These are phyloP conservation scores for Marasmius fiardii DNA, from an alignment of 1,284 basidiomycete genomes.

Conservation along the genomic window DNA sequence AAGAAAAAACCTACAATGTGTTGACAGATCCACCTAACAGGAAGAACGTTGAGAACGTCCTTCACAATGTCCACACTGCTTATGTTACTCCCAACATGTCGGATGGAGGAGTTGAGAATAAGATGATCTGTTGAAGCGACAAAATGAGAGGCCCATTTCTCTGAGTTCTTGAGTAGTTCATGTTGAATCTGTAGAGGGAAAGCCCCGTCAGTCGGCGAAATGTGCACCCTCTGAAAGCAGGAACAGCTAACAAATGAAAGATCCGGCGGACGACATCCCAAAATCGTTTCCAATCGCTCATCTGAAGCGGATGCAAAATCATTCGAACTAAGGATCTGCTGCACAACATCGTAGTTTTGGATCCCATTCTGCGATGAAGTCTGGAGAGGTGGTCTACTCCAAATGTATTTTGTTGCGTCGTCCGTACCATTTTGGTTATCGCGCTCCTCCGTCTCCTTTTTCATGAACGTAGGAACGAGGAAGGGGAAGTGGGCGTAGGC, in stretches of 20 bases:
- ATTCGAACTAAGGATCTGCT: conserved; percentile 27
- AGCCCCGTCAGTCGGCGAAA: neutral
- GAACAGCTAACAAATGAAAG: neutral
- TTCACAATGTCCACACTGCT: conserved; percentile 64
- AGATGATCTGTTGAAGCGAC: neutral
- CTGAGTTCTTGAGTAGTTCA: neutral
- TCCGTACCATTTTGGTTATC: conserved; percentile 18
- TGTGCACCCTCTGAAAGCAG: neutral
- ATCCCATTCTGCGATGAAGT: conserved; percentile 18
- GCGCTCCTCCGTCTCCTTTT: conserved; percentile 26
- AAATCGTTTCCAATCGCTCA: conserved; percentile 21
- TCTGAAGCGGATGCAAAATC: conserved; percentile 30
- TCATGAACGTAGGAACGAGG: conserved; percentile 48
- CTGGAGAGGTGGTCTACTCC: conserved; percentile 34
- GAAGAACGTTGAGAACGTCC: conserved; percentile 68
- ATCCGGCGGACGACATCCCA: conserved; percentile 7
- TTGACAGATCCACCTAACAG: conserved; percentile 63
- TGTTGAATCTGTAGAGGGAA: conserved; percentile 4
- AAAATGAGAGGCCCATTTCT: conserved; percentile 5
- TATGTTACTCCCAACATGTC: conserved; percentile 27
- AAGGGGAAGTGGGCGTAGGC: conserved; percentile 68
- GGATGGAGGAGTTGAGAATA: conserved; percentile 12
- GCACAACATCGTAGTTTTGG: conserved; percentile 30
- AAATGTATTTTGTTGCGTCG: conserved; percentile 42
- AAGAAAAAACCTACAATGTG: conserved; percentile 46